Evolutionary conservation across 352 stramenopile genomes (phyloP), one percentile per base, ranked within the genome.

Genomic region (Pythium scleroteichum): DNA sequence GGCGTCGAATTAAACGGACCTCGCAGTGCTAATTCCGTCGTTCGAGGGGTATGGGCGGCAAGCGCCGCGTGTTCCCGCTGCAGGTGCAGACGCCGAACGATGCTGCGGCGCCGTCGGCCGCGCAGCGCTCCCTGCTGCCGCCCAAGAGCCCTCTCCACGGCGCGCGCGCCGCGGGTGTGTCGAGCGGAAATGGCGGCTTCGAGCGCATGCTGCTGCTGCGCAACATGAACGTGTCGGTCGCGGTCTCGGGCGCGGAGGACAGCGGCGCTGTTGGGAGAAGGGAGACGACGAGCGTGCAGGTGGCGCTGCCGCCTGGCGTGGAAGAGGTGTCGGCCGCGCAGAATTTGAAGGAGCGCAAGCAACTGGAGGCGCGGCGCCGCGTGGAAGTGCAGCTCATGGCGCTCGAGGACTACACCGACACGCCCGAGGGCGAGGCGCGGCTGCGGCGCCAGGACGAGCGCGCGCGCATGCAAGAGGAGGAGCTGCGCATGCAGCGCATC

Each of bases 371-470:
- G 22, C 65, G 68, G 13, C 76, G 82, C 20, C 69, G 82, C 9
- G 56, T 61, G 0, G 82, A 92, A 52, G 50, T 76, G 23, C 32
- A 47, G 26, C 52, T 77, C 29, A 92, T 89, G 82, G 49, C 66
- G 5, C 71, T 57, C 2, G 82, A 92, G 27, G 82, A 92, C 53
- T 92, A 90, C 51, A 76, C 62, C 0, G 69, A 74, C 19, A 92
- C 75, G 4, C 57, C 57, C 0, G 82, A 90, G 38, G 82, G 82
- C 2, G 60, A 76, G 0, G 78, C 71, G 45, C 62, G 82, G 29
- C 63, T 81, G 9, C 59, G 65, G 27, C 66, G 82, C 4, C 82
- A 85, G n/a, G 68, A 82, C 13, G 79, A 88, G 51, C 71, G 68
- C 1, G 70, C 72, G 24, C 53, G 55, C 16, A 90, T 92, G 82